Percentiles rank a stretch among this genome's conserved stretches.
phyloP scores from a whole-genome alignment of 371 early-diverging fungal genomes.

The Syncephalis plumigaleata region DNA sequence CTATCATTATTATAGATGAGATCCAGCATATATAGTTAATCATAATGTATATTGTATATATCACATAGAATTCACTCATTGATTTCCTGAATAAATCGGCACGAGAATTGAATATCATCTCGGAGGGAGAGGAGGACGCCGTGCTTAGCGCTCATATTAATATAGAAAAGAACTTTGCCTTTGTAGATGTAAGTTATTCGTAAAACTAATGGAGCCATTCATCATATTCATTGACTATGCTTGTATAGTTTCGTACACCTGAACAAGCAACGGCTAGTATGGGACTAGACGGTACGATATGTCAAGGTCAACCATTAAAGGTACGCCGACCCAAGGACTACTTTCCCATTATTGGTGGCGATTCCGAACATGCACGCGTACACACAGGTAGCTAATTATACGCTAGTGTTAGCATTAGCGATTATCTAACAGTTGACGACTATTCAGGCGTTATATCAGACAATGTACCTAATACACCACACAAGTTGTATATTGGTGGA shows the following conservation, averaged over 20 bases:
- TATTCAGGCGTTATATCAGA: conserved; percentile 52
- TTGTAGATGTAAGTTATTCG: conserved; percentile 53
- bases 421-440: conserved; percentile 23
- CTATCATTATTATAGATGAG: too few relatives aligned
- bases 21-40: too few relatives aligned
- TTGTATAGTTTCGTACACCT: conserved; percentile 51
- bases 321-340: conserved; percentile 94
- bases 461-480: conserved; percentile 73
- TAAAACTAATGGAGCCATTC: neutral
- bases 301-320: conserved; percentile 66
- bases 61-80: conserved; percentile 24
- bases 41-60: too few relatives aligned
- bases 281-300: conserved; percentile 82
- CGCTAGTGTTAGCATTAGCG: conserved; percentile 1
- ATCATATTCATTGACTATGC: too few relatives aligned
- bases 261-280: conserved; percentile 84
- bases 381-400: neutral
- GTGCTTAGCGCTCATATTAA: conserved; percentile 75
- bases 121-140: conserved; percentile 33
- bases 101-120: conserved; percentile 43
- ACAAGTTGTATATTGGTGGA: conserved; percentile 91
- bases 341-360: conserved; percentile 39
- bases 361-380: conserved; percentile 9
- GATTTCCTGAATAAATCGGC: conserved; percentile 79
- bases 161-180: conserved; percentile 84